phyloP scores from a whole-genome alignment of 768 basidiomycete genomes.

The Lactifluus pinguis region DNA sequence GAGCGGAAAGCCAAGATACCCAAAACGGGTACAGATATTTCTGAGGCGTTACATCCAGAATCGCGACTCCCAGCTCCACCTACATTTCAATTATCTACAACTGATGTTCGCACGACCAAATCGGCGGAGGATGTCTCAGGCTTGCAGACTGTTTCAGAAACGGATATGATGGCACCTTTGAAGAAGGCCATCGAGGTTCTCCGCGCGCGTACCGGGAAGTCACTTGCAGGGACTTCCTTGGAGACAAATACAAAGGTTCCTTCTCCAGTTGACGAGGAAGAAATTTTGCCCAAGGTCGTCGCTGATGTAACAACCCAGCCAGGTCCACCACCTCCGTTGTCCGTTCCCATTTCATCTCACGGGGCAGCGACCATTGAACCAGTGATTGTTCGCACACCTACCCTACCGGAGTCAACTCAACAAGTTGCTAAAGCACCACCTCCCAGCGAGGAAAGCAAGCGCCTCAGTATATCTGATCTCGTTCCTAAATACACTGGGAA shows the following conservation, averaged over 20 bases:
- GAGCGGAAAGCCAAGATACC: conserved; percentile 39
- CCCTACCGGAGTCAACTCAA: not conserved
- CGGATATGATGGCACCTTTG: conserved; percentile 53
- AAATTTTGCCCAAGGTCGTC: conserved; percentile 37
- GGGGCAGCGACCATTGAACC: not conserved
- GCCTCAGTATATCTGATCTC: conserved; percentile 57
- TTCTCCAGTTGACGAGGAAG: not conserved
- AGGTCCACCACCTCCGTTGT: not conserved
- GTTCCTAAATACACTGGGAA: conserved; percentile 30
- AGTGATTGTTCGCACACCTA: not conserved
- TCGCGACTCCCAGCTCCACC: not conserved
- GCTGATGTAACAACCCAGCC: conserved; percentile 41
- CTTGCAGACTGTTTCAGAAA: conserved; percentile 21
- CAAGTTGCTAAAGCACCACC: not conserved
- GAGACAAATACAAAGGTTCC: not conserved
- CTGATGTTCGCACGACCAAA: not conserved
- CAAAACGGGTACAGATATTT: conserved; percentile 33
- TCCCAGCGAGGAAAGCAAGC: conserved; percentile 24
- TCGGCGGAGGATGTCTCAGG: conserved; percentile 4
- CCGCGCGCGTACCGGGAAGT: conserved; percentile 52
- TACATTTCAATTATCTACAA: not conserved
- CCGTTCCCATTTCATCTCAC: not conserved
- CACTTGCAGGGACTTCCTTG: conserved; percentile 40
- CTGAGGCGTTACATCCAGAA: not conserved
- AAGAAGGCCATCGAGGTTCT: conserved; percentile 66